Evolutionary conservation across 352 stramenopile genomes (phyloP).

Genomic region (Pythium insidiosum): DNA sequence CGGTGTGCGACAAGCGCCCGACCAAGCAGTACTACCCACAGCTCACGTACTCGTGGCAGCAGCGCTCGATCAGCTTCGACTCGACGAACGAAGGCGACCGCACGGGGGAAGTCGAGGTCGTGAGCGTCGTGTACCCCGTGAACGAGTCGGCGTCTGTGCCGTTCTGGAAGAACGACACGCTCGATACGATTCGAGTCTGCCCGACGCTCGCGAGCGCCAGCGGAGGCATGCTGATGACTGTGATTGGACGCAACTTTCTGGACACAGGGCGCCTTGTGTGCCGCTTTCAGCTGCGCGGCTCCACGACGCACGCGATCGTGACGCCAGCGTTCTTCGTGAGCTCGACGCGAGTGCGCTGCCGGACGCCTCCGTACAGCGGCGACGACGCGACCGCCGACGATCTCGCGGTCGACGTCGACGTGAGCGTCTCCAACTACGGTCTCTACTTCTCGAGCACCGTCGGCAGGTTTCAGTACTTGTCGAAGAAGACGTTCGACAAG

Average conservation of each 20-base stretch:
- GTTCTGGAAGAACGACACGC: conserved; percentile 92
- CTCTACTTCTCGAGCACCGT: conserved; percentile 59
- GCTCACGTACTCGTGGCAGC: conserved; percentile 70
- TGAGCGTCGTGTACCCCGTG: conserved; percentile 89
- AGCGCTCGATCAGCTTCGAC: conserved; percentile 40
- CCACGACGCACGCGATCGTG: conserved; percentile 15
- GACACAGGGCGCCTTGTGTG: conserved; percentile 84
- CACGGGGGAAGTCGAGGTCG: conserved; percentile 85
- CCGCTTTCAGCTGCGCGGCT: conserved; percentile 40
- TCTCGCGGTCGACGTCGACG: conserved; percentile 22
- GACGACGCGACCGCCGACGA: conserved; percentile 5
- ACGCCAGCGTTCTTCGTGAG: conserved; percentile 69
- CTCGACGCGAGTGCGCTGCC: conserved; percentile 74
- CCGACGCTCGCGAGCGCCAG: conserved; percentile 28
- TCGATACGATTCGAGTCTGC: conserved; percentile 90
- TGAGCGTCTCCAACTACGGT: conserved; percentile 81
- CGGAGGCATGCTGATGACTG: conserved; percentile 66
- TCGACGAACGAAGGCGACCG: conserved; percentile 60
- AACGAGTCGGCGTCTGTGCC: conserved; percentile 77
- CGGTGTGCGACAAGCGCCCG: conserved; percentile 91
- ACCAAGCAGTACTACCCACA: conserved; percentile 75
- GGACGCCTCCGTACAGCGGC: conserved; percentile 51
- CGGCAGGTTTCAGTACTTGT: conserved; percentile 35
- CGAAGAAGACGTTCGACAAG: conserved; percentile 28
- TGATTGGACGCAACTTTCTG: conserved; percentile 94